These are phyloP conservation scores for Nyctanthes arbortristis DNA, from an alignment of 257 asterid genomes.

Conservation along the genomic window DNA sequence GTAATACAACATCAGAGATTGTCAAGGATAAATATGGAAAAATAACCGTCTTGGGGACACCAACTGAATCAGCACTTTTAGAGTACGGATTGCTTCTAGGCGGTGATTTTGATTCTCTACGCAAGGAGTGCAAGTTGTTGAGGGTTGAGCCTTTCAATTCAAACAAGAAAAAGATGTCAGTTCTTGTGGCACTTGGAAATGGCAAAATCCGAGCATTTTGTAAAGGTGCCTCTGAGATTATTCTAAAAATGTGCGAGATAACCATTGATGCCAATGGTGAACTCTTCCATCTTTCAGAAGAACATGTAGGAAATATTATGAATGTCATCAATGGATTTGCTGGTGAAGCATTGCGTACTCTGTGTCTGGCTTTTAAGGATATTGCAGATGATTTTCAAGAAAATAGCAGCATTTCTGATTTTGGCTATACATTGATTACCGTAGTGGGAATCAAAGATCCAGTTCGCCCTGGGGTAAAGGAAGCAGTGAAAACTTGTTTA, in stretches of 20 bases:
- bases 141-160: conserved; percentile 96
- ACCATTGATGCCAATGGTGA: conserved; percentile 64
- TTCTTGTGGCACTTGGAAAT: conserved; percentile 65
- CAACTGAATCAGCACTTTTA: conserved; percentile 85
- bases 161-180: conserved; percentile 89
- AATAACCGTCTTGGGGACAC: conserved; percentile 70
- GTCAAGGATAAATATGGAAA: conserved; percentile 74
- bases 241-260: conserved; percentile 63
- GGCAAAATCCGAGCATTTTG: conserved; percentile 74
- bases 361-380: conserved; percentile 86
- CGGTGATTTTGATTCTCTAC: conserved; percentile 75
- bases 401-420: conserved; percentile 54
- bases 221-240: conserved; percentile 98
- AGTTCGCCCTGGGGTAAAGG: conserved; percentile 89
- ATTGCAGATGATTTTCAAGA: conserved; percentile 38
- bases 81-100: conserved; percentile 82
- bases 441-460: conserved; percentile 97
- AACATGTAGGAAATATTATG: conserved; percentile 37
- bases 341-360: conserved; percentile 81
- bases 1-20: conserved; percentile 81
- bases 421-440: conserved; percentile 76
- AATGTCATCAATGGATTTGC: conserved; percentile 74
- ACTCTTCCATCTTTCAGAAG: conserved; percentile 61
- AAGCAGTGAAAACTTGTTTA: conserved; percentile 78
- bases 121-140: conserved; percentile 51